phyloP scores from a whole-genome alignment of 805 yeast genomes.

The Sugiyamaella lignohabitans region DNA sequence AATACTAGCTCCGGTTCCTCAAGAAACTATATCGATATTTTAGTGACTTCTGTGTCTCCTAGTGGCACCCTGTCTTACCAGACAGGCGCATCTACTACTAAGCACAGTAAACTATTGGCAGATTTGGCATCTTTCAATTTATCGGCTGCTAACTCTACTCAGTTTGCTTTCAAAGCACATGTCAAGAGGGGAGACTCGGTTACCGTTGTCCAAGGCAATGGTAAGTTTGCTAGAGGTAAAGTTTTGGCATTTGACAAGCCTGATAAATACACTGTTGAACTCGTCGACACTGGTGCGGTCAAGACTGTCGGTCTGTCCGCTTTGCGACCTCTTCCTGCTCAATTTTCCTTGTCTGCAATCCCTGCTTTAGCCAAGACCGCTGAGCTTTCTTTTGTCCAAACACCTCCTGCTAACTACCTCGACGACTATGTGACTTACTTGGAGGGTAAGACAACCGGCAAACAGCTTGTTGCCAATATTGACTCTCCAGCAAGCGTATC shows the following conservation, averaged over 20 bases:
- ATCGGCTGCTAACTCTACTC: conserved; percentile 28
- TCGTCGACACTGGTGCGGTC: conserved; percentile 55
- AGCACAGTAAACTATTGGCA: conserved; percentile 19
- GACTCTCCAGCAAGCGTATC: conserved; percentile 31
- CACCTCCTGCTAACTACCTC: conserved; percentile 60
- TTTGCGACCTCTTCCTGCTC: conserved; percentile 48
- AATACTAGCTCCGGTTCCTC: conserved; percentile 17
- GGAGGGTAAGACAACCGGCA: conserved; percentile 47
- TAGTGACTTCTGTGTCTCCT: conserved; percentile 27
- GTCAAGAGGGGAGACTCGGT: conserved; percentile 46
- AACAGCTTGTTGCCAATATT: conserved; percentile 49
- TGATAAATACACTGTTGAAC: conserved; percentile 44
- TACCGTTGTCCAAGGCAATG: conserved; percentile 49
- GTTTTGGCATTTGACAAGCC: conserved; percentile 43
- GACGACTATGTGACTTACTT: conserved; percentile 48
- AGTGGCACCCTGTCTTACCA: conserved; percentile 26
- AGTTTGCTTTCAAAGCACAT: conserved; percentile 24
- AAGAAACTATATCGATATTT: conserved; percentile 32
- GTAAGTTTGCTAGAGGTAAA: conserved; percentile 53
- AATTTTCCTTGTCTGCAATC: conserved; percentile 35
- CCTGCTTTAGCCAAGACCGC: conserved; percentile 55
- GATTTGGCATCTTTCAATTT: conserved; percentile 26
- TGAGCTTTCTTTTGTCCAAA: conserved; percentile 44
- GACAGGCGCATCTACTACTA: conserved; percentile 15
- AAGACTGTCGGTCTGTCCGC: conserved; percentile 41